Base-by-base conservation (phyloP, 1,284 basidiomycete species). In the Malassezia pachydermatis region DNA sequence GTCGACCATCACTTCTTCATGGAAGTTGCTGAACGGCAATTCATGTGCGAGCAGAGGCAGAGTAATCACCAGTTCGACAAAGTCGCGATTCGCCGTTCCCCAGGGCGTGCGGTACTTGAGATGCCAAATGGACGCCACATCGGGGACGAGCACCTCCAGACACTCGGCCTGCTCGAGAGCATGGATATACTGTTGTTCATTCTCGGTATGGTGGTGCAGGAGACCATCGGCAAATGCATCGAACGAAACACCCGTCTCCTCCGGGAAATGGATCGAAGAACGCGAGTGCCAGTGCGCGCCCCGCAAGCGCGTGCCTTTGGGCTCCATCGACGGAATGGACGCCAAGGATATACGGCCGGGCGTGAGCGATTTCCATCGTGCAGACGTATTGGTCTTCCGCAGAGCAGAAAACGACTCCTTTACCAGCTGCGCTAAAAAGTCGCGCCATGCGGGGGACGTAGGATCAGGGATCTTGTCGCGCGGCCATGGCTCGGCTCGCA, bases 51-150 rank as follows among this genome's bases (percentile, higher is more conserved):
- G 64, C 13, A 68, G 51, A 24, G 64, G 59, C 45, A 68, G 29
- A 6, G 60, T 61, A 13, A 68, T 23, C 1, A 68, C 51, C 41
- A 66, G 58, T 56, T 66, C 55, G 7, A 65, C 51, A 53, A 68
- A 68, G 53, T 68, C 66, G 20, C 66, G 49, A 43, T 67, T 57
- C 25, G 60, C 41, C 5, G 58, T 63, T 14, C 60, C 46, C 42
- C 51, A 52, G 30, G 65, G 62, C 20, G 65, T 49, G 37, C 56
- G 58, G 55, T 68, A 52, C 24, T 17, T 14, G 13, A 41, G 17
- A 29, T 56, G 52, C 63, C 63, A 65, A 16, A 67, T 49, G 28
- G 54, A 59, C 4, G 60, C 55, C 25, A 57, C 39, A 20, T 50
- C 49, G n/a, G 40, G 23, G 27, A 54, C 48, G 36, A 67, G 41